A percentile compares a stretch with the other conserved stretches of the same genome.
Conservation (phyloP, 2,329 filamentous ascomycete species). For the Microdochium nivale region DNA sequence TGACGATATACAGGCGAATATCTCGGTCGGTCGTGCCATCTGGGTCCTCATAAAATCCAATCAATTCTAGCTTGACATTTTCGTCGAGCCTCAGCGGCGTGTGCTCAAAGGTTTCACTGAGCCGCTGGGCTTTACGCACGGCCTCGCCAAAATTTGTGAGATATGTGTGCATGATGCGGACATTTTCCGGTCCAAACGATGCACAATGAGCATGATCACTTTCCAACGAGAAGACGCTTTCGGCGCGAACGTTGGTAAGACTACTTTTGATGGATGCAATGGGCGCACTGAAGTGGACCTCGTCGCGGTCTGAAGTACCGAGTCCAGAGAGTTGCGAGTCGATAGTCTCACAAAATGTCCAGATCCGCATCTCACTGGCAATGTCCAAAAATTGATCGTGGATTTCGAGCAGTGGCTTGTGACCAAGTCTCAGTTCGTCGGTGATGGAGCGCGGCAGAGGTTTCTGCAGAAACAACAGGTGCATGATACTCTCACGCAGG, state of each 20-base stretch:
- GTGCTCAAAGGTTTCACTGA: conserved; percentile 26
- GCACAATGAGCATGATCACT: conserved; percentile 47
- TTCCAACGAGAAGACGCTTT: conserved; percentile 43
- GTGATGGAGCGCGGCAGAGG: conserved; percentile 42
- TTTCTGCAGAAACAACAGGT: conserved; percentile 39
- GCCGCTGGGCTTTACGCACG: conserved; percentile 24
- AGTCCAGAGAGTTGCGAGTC: conserved; percentile 46
- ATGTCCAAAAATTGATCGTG: conserved; percentile 49
- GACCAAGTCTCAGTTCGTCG: conserved; percentile 40
- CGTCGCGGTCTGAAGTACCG: conserved; percentile 23
- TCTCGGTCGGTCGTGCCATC: conserved; percentile 25
- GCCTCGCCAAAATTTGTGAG: conserved; percentile 25
- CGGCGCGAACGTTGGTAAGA: conserved; percentile 40
- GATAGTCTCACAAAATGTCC: conserved; percentile 55
- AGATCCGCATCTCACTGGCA: conserved; percentile 49
- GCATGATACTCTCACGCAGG: conserved; percentile 44
- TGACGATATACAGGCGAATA: conserved; percentile 41
- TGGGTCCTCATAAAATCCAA: conserved; percentile 52
- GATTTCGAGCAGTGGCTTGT: conserved; percentile 35
- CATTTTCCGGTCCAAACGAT: conserved; percentile 42
- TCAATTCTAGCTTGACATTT: conserved; percentile 46
- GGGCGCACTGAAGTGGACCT: conserved; percentile 50
- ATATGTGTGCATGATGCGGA: conserved; percentile 34
- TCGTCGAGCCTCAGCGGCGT: conserved; percentile 39
- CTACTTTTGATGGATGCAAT: conserved; percentile 49